Evolutionary conservation across 2,329 filamentous ascomycete genomes (phyloP).

Genomic region (Diatrype stigma): DNA sequence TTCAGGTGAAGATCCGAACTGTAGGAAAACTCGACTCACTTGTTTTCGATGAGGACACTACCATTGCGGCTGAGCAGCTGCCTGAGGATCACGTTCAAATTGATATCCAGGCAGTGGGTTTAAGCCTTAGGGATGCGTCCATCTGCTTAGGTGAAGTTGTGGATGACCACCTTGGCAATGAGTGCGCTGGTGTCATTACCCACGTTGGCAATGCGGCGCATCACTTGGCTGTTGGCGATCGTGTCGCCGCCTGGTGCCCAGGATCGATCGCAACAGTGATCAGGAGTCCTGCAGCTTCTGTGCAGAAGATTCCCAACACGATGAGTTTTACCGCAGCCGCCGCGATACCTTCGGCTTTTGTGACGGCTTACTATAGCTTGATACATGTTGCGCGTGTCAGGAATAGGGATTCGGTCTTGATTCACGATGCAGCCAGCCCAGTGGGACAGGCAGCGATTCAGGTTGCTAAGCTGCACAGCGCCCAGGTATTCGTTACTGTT

Average conservation of each 20-base stretch:
- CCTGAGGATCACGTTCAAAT: conserved; percentile 30
- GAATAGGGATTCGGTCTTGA: conserved; percentile 21
- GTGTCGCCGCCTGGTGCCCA: conserved; percentile 36
- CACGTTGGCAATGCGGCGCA: conserved; percentile 21
- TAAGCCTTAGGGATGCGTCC: conserved; percentile 25
- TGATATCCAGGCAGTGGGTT: conserved; percentile 21
- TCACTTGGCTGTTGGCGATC: conserved; percentile 22
- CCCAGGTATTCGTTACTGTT: conserved; percentile 23
- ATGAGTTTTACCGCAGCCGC: conserved; percentile 24
- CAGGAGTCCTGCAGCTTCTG: conserved; percentile 22
- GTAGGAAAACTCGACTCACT: background rate
- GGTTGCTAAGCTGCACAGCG: conserved; percentile 24
- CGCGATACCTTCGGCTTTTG: conserved; percentile 23
- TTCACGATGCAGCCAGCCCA: conserved; percentile 23
- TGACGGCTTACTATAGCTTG: conserved; percentile 22
- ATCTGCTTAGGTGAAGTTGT: conserved; percentile 23
- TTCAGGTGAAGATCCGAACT: background rate
- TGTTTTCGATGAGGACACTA: conserved; percentile 11
- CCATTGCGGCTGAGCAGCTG: conserved; percentile 22
- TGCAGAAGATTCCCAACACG: conserved; percentile 22
- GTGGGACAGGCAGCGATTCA: conserved; percentile 25
- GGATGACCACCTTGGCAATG: conserved; percentile 20
- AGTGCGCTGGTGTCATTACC: conserved; percentile 24
- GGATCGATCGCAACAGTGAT: conserved; percentile 23
- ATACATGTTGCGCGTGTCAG: conserved; percentile 20